Conservation (phyloP, 331 rosid genomes). For the Pyrus hybrid region DNA sequence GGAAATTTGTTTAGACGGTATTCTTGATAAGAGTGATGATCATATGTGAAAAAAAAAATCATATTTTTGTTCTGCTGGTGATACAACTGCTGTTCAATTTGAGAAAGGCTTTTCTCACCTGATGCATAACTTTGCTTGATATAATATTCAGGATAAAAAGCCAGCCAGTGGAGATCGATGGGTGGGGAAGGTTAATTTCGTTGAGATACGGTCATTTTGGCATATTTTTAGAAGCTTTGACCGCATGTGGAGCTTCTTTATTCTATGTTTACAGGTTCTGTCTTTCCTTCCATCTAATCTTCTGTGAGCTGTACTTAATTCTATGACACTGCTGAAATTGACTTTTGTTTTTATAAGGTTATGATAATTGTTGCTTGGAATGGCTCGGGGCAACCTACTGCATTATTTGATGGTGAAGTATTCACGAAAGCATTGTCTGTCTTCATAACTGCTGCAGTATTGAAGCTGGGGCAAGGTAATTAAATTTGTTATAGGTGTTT, state of each 20-base stretch:
- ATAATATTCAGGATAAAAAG: conserved; percentile 60
- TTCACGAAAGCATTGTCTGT: conserved; percentile 89
- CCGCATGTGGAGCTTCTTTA: conserved; percentile 96
- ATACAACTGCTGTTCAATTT: neutral
- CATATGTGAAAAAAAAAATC: neutral
- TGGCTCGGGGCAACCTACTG: conserved; percentile 68
- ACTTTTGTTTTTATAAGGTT: conserved; percentile 37
- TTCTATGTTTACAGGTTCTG: conserved; percentile 83
- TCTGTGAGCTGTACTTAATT: neutral
- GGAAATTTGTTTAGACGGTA: neutral
- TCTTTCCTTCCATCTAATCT: conserved; percentile 2
- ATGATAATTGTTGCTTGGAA: conserved; percentile 98
- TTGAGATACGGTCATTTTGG: conserved; percentile 96
- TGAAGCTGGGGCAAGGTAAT: conserved; percentile 94
- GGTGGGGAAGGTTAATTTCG: conserved; percentile 94
- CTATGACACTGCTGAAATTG: conserved; percentile 12
- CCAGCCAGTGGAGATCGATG: conserved; percentile 52
- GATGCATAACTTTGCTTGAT: neutral
- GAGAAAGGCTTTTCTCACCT: neutral
- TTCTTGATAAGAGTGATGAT: neutral
- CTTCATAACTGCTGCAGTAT: conserved; percentile 91
- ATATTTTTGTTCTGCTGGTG: neutral
- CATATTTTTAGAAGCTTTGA: conserved; percentile 98
- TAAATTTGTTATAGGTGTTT: neutral
- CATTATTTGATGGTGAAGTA: conserved; percentile 52